Conservation (phyloP, 2,329 filamentous ascomycete species). For the Alternaria infectoria region DNA sequence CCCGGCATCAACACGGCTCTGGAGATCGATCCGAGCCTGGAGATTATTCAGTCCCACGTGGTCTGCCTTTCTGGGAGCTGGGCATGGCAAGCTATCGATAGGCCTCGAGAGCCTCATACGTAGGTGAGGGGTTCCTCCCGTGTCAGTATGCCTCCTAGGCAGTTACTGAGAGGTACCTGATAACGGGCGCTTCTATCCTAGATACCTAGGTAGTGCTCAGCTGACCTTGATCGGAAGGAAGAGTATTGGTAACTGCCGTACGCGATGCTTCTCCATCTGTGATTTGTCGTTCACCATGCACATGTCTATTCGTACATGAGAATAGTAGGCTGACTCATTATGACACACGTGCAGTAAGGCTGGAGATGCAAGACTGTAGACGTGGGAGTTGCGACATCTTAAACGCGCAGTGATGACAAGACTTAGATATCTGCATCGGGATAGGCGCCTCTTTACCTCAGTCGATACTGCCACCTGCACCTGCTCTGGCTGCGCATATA, state of each 20-base stretch:
- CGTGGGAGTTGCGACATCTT: background rate
- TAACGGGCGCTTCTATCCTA: background rate
- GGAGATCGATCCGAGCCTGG: slow-evolving; percentile 25
- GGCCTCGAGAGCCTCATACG: background rate
- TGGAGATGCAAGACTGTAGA: background rate
- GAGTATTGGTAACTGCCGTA: background rate
- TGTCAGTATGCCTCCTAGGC: background rate
- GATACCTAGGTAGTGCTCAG: background rate
- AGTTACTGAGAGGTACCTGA: background rate
- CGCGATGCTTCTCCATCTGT: background rate
- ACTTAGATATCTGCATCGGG: background rate
- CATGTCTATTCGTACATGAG: background rate
- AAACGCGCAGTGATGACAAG: background rate
- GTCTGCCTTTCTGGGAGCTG: slow-evolving; percentile 1
- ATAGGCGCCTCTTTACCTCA: background rate
- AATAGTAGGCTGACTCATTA: background rate
- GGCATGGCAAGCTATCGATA: background rate
- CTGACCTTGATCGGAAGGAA: background rate
- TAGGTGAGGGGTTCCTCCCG: background rate
- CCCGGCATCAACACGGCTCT: slow-evolving; percentile 24
- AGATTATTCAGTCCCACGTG: slow-evolving; percentile 22
- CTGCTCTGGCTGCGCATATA: background rate
- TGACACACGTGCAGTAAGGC: background rate
- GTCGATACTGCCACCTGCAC: background rate
- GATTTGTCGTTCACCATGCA: background rate